phyloP scores from a whole-genome alignment of 1,139 yeast genomes.

The Candida mesenterica region DNA sequence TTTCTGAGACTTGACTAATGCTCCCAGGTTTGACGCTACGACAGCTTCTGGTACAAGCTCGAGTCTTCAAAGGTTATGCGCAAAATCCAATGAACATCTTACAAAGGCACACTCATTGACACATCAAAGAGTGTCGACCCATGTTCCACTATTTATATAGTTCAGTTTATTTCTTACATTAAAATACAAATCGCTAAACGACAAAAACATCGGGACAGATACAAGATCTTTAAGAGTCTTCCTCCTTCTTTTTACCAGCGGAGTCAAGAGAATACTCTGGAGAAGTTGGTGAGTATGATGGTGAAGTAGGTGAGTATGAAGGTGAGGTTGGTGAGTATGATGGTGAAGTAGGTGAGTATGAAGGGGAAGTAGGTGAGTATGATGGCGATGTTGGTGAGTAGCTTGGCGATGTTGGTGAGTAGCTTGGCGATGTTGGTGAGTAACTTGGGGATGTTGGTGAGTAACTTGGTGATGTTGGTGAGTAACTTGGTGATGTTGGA shows the following conservation, averaged over 20 bases:
- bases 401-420: conserved; percentile 68
- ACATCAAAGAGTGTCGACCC: no score
- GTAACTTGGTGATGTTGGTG: conserved; percentile 71
- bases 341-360: conserved; percentile 74
- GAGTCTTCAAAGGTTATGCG: no score
- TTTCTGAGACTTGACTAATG: no score
- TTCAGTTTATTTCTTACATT: conserved; percentile 3
- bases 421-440: conserved; percentile 71
- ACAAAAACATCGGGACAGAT: conserved; percentile 1
- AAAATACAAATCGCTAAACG: conserved; percentile 11
- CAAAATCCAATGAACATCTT: no score
- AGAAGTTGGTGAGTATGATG: conserved; percentile 59
- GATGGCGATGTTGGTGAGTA: conserved; percentile 75
- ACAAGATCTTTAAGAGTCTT: conserved; percentile 5
- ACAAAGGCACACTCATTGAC: no score
- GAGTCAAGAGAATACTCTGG: conserved; percentile 46
- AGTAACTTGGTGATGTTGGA: conserved; percentile 73
- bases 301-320: conserved; percentile 50
- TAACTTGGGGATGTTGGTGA: conserved; percentile 76
- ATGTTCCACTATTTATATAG: not conserved
- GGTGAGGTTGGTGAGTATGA: conserved; percentile 76
- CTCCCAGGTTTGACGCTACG: no score
- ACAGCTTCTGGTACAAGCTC: no score
- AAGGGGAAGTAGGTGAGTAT: conserved; percentile 70
- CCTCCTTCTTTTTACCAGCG: conserved; percentile 17